A percentile compares a stretch with the other conserved stretches of the same genome.
phyloP scores from a whole-genome alignment of 2,329 filamentous ascomycete genomes.

The Podosphaera aphanis region DNA sequence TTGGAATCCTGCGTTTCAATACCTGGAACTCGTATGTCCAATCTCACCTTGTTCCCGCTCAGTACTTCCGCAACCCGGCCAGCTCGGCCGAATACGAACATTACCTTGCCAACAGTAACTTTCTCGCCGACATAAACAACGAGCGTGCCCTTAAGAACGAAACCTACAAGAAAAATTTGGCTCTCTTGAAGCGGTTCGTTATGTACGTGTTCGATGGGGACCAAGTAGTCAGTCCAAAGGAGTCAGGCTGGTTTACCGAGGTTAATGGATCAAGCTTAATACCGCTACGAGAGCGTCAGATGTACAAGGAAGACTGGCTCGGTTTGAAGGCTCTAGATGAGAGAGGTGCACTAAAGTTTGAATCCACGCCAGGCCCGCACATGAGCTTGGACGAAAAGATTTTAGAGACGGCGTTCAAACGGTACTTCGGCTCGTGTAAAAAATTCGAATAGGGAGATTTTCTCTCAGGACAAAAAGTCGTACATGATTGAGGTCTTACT shows the following conservation, averaged over 20 bases:
- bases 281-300: conserved; percentile 38
- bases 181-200: conserved; percentile 49
- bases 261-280: conserved; percentile 49
- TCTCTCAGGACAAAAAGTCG: not conserved
- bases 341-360: conserved; percentile 56
- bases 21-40: conserved; percentile 66
- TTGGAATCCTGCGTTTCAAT: conserved; percentile 54
- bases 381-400: conserved; percentile 53
- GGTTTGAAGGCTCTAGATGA: conserved; percentile 59
- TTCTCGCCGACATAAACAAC: conserved; percentile 90
- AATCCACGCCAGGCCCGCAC: conserved; percentile 50
- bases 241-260: conserved; percentile 77
- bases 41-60: conserved; percentile 61
- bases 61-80: conserved; percentile 60
- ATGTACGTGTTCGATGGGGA: conserved; percentile 84
- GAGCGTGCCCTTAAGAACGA: conserved; percentile 54
- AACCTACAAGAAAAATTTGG: conserved; percentile 49
- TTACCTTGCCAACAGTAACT: conserved; percentile 66
- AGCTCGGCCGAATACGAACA: conserved; percentile 34
- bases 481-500: not conserved
- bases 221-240: conserved; percentile 65
- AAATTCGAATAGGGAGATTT: conserved; percentile 7
- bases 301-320: conserved; percentile 88
- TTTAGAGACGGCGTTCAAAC: conserved; percentile 23
- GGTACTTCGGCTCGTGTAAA: conserved; percentile 20